These are phyloP conservation scores for Leishmania major DNA, from an alignment of 208 protist species.

Conservation along the genomic window DNA sequence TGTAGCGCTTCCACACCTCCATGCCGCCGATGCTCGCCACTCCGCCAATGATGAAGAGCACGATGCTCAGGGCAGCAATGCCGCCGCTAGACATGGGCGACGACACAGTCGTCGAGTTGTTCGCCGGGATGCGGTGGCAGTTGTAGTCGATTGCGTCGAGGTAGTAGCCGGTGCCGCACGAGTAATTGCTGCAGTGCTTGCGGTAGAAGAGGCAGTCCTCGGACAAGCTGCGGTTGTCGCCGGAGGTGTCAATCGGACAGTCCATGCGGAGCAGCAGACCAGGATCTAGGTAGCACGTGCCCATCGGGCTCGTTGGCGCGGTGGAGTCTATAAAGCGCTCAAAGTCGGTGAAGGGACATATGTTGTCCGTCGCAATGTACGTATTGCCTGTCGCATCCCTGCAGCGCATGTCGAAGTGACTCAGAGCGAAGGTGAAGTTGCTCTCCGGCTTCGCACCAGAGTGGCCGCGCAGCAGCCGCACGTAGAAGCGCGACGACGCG, in stretches of 20 bases:
- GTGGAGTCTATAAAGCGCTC: conserved; percentile 51
- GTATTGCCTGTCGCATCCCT: conserved; percentile 30
- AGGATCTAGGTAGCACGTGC: conserved; percentile 66
- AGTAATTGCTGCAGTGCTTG: conserved; percentile 38
- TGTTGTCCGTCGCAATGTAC: conserved; percentile 46
- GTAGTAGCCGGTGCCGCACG: conserved; percentile 47
- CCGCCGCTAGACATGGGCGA: conserved; percentile 22
- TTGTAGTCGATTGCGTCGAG: conserved; percentile 36
- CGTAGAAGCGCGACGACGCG: conserved; percentile 20
- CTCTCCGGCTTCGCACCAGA: conserved; percentile 45
- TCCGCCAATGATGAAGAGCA: conserved; percentile 25
- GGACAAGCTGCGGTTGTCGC: conserved; percentile 16
- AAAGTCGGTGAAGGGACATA: conserved; percentile 65
- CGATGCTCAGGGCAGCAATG: conserved; percentile 24
- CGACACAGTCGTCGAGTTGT: neutral
- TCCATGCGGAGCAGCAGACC: conserved; percentile 36
- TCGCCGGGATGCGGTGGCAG: conserved; percentile 31
- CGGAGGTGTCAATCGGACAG: conserved; percentile 29
- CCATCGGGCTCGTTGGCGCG: conserved; percentile 43
- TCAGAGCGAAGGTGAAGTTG: conserved; percentile 43
- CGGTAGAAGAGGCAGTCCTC: conserved; percentile 48
- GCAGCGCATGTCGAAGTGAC: conserved; percentile 47
- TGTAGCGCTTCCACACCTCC: conserved; percentile 19
- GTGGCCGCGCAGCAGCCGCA: conserved; percentile 59
- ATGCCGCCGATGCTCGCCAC: conserved; percentile 12